Evolutionary conservation across 1,139 yeast genomes (phyloP), one percentile per base, ranked within the genome.

Genomic region (Ogataea hybrid): DNA sequence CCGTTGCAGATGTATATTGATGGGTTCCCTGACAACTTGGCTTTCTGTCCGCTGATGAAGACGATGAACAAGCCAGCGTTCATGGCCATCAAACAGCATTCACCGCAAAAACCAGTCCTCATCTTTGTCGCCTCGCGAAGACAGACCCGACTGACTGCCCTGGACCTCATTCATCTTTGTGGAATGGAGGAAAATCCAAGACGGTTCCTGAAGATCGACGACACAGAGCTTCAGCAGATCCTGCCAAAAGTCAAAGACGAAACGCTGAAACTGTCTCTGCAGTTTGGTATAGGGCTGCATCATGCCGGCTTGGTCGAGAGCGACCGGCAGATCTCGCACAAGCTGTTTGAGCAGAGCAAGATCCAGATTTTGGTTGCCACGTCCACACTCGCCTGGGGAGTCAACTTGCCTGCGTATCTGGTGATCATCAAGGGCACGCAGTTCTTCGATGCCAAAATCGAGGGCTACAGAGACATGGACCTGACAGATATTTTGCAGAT

Each of bases 61-160:
- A 84, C 94, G 0, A 94, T 94, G 99, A 94, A 94, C 64, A 89
- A 89, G 56, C 98, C 99, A 1, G 95, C 97, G 0, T 94, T 88
- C 56, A 79, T 86, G 84, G 97, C 98, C 0, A 92, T 94, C 52
- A 89, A 90, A 60, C 90, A 89, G 47, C 97, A 94, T 59, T 88
- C 97, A 0, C 97, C 97, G 0, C 69, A 71, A 6, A 92, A 92
- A 61, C 98, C 99, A 0, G 96, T 87, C 0, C 73, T 94, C 54
- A 84, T 94, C 23, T 94, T 94, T 61, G 99, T 94, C 42, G 96
- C 98, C 0, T 90, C 97, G 2, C 82, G 99, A 67, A 77, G 98
- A 56, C 99, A 94, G 67, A 94, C 98, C 0, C 76, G 99, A 54
- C 73, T 94, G 45, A 94, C 99, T 0, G 96, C 98, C 0, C 70